A percentile compares a stretch with the other conserved stretches of the same genome.
phyloP scores from a whole-genome alignment of 306 rosid species.

The Glycyrrhiza uralensis region DNA sequence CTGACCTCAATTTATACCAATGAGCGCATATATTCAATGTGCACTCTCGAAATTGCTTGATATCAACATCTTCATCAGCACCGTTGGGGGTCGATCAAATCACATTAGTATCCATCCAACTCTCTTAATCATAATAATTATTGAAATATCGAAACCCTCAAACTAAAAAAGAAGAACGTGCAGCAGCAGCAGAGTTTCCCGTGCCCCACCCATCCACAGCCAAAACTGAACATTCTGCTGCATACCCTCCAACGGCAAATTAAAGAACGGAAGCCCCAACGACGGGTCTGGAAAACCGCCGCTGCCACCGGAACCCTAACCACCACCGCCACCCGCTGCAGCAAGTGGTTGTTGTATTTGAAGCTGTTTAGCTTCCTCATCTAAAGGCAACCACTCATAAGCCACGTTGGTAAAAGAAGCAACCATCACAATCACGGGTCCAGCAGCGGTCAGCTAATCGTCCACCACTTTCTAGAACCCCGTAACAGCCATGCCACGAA shows the following conservation, averaged over 20 bases:
- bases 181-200: slow-evolving; percentile 38
- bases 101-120: not conserved
- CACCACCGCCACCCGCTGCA: slow-evolving; percentile 23
- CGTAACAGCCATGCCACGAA: too few species aligned
- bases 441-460: slow-evolving; percentile 73
- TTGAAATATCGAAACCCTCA: too few species aligned
- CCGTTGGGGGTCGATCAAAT: not conserved
- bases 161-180: slow-evolving; percentile 40
- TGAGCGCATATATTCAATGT: too few species aligned
- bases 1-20: slow-evolving; percentile 58
- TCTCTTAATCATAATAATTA: too few species aligned
- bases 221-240: too few species aligned
- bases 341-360: slow-evolving; percentile 52
- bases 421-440: slow-evolving; percentile 79
- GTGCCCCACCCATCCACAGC: slow-evolving; percentile 66
- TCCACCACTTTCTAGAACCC: too few species aligned
- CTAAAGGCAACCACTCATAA: slow-evolving; percentile 75
- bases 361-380: slow-evolving; percentile 54
- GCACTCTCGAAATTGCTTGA: not conserved
- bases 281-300: slow-evolving; percentile 60
- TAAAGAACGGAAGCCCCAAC: slow-evolving; percentile 70
- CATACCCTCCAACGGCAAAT: slow-evolving; percentile 68
- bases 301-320: too few species aligned
- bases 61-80: not conserved
- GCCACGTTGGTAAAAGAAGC: slow-evolving; percentile 90